A percentile compares a stretch with the other conserved stretches of the same genome.
These are phyloP conservation scores for Calendula officinalis DNA, from an alignment of 129 eudicot genomes.

Conservation along the genomic window DNA sequence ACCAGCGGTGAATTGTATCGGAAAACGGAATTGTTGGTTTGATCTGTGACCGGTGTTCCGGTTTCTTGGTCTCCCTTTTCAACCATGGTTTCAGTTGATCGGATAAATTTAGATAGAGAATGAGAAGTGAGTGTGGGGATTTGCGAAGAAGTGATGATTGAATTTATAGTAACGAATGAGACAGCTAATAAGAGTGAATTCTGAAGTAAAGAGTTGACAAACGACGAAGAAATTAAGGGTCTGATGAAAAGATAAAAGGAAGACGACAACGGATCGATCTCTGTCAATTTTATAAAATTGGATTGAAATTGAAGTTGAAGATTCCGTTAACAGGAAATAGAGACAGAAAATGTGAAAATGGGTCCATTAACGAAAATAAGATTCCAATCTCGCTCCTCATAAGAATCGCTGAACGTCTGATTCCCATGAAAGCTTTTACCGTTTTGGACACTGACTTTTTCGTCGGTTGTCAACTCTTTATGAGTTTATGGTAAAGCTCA, in stretches of 20 bases:
- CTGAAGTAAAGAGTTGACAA: background rate
- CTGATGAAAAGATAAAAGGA: background rate
- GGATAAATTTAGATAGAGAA: background rate
- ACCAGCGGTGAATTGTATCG: constrained; percentile 78
- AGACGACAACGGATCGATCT: background rate
- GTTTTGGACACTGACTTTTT: background rate
- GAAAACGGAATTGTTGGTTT: constrained; percentile 30
- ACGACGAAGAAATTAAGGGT: constrained; percentile 8
- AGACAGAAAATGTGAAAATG: background rate
- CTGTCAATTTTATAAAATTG: background rate
- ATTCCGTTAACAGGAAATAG: background rate
- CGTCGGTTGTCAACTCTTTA: no score
- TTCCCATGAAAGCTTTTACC: background rate
- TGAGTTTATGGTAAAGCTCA: no score
- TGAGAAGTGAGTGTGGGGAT: background rate
- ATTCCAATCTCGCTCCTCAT: constrained; percentile 10
- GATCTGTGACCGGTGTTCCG: constrained; percentile 17
- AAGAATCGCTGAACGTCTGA: no score
- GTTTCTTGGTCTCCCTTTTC: constrained; percentile 40
- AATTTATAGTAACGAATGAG: constrained; percentile 20
- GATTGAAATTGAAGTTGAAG: background rate
- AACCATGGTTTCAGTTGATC: constrained; percentile 33
- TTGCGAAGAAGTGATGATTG: background rate
- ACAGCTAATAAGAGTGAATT: constrained; percentile 8
- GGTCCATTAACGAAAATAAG: constrained; percentile 3